Evolutionary conservation across 805 yeast genomes (phyloP).

Genomic region (Starmerella gropengiesseri): DNA sequence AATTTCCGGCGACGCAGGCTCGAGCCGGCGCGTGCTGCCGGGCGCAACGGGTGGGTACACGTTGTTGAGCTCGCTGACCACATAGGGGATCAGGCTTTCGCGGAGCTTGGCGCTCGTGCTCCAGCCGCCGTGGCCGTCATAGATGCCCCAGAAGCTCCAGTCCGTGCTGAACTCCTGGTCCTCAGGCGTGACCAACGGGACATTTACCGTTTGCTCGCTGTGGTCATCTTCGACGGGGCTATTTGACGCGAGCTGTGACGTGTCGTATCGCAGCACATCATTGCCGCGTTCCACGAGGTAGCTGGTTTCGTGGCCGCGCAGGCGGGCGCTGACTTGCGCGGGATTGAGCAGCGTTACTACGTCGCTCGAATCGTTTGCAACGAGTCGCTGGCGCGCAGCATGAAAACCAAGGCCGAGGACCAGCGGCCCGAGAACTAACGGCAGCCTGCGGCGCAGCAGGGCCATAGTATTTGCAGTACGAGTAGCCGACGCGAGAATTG

Average conservation of each 20-base stretch:
- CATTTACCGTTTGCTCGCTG: slow-evolving; percentile 64
- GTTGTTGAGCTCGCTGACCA: slow-evolving; percentile 64
- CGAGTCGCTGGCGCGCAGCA: slow-evolving; percentile 12
- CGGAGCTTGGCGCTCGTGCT: slow-evolving; percentile 79
- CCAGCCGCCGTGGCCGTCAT: slow-evolving; percentile 97
- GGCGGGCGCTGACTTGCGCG: slow-evolving; percentile 56
- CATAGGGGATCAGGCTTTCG: slow-evolving; percentile 63
- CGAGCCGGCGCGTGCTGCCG: slow-evolving; percentile 36
- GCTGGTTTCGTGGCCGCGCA: slow-evolving; percentile 70
- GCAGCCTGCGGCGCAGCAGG: slow-evolving; percentile 36
- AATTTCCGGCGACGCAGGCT: slow-evolving; percentile 50
- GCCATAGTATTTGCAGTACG: slow-evolving; percentile 6
- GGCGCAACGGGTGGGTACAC: slow-evolving; percentile 43
- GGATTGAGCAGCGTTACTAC: slow-evolving; percentile 23
- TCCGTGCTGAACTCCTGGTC: slow-evolving; percentile 43
- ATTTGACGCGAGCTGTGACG: slow-evolving; percentile 81
- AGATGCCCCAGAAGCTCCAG: slow-evolving; percentile 91
- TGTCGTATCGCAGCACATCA: slow-evolving; percentile 81
- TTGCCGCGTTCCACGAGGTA: slow-evolving; percentile 70
- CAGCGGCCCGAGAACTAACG: slow-evolving; percentile 18
- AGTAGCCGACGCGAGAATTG: slow-evolving; percentile 12
- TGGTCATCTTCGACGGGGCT: slow-evolving; percentile 92
- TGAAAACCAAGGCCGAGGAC: slow-evolving; percentile 18
- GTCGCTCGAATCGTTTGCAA: slow-evolving; percentile 10
- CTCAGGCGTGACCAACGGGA: slow-evolving; percentile 37